Base-by-base conservation (phyloP, 1,284 basidiomycete species). In the Naganishia cerealis region DNA sequence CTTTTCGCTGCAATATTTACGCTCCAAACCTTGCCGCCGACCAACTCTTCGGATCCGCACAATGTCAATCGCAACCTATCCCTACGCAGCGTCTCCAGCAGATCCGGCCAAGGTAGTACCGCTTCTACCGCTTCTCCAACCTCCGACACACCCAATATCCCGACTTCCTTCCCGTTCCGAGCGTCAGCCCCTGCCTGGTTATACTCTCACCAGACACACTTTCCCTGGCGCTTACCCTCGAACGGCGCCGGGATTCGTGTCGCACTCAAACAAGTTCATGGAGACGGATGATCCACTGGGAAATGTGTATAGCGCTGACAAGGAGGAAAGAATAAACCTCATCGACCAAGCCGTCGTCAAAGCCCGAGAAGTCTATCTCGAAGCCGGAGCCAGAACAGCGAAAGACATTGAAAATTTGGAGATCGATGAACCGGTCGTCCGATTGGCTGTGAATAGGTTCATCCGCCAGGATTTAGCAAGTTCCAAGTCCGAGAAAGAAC, bases 141-240 rank as follows among this genome's bases (percentile, higher is more conserved):
- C 67, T 3, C 71, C 68, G 1, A 62, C 70, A 13, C 67, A 55
- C 52, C 71, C 40, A 13, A 48, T 39, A 43, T 67, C 57, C 40
- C 71, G 62, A 73, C 77, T 63, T 12, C 73, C 33, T 69, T 79
- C 63, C 75, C 79, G 50, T 73, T 77, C 43, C 71, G 72, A 12
- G 63, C 71, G n/a, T 75, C 76, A 53, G 18, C 48, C 56, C 10
- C 72, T 79, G 65, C 67, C 63, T 33, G 73, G 75, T 13, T 87
- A 82, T 75, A 77, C 73, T 16, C 74, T 84, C 5, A 85, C 85
- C 0, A 88, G 88, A 0, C 91, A 93, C 73, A 76, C 91, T 40
- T 78, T 90, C n/a, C 89, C 90, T 0, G 87, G 88, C 6, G 87
- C 88, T 0, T 85, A 85, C 74, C 85, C 90, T 3, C 84, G 89